Percentiles rank a stretch among this genome's conserved stretches.
These are phyloP conservation scores for Aspergillus ustus DNA, from an alignment of 2,329 filamentous ascomycete genomes.

Conservation along the genomic window DNA sequence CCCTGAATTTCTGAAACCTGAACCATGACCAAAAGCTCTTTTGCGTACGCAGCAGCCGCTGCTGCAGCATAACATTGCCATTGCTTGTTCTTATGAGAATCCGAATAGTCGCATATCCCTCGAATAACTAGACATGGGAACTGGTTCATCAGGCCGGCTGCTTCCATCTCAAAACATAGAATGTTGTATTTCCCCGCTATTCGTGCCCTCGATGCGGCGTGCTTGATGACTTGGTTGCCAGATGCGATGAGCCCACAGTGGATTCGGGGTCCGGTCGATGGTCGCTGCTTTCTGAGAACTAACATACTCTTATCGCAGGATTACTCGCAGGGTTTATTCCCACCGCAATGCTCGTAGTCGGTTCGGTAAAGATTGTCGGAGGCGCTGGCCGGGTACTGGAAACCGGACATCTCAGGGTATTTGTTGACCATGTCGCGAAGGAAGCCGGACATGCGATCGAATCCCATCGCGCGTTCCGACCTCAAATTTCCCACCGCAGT, in stretches of 20 bases:
- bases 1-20: too few relatives aligned
- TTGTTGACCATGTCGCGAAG: neutral
- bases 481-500: neutral
- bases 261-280: neutral
- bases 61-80: slow-evolving; percentile 5
- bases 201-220: neutral
- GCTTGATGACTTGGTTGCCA: slow-evolving; percentile 9
- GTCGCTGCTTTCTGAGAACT: neutral
- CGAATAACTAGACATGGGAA: neutral
- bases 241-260: slow-evolving; percentile 10
- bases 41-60: neutral
- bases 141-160: slow-evolving; percentile 10
- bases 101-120: too few relatives aligned
- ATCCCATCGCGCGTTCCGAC: neutral
- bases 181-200: neutral
- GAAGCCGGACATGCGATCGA: neutral
- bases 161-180: slow-evolving; percentile 9
- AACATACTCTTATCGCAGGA: neutral
- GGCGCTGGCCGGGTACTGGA: neutral
- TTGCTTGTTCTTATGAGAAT: slow-evolving; percentile 4
- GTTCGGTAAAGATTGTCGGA: neutral
- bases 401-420: neutral
- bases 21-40: neutral
- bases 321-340: neutral
- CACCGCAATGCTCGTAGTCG: neutral